Evolutionary conservation across 2,329 filamentous ascomycete species (phyloP), one percentile per base, ranked within the genome.

Genomic region (Dryadomyces quercivorus): DNA sequence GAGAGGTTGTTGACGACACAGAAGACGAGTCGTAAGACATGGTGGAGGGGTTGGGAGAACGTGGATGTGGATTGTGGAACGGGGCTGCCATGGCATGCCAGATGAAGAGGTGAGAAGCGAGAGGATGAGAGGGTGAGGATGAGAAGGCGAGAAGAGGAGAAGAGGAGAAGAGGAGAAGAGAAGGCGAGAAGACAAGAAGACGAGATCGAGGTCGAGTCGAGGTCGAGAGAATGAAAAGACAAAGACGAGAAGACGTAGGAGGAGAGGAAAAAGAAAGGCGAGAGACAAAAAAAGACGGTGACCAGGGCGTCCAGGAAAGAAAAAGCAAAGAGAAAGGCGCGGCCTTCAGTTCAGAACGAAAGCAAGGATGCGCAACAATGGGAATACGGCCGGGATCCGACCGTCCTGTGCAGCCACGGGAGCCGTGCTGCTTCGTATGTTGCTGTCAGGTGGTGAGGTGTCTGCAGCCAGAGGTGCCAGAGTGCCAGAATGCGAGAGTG

Each of bases 1-100:
- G 80, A 20, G 81, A 84, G 31, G 79, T 76, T 55, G 78, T 75
- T 56, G 80, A 82, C 26, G 80, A 81, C 61, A 81, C 77, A 50
- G 80, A 81, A 12, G 80, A 82, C 57, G 80, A 82, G 68, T 81
- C 78, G 74, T 81, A 83, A 60, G 79, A 82, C 66, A 75, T 74
- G 59, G 75, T 77, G 59, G 79, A 81, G 57, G 72, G 73, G 66
- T 81, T 81, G 57, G 81, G 80, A 56, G 80, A 83, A 68, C 78
- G 79, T 63, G 77, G 69, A 66, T 78, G 82, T 51, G 73, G 69
- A 65, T 74, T 78, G 69, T 82, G 78, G 62, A 76, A 71, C 65
- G 70, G 68, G 56, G 77, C 73, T 62, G 77, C 72, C 78, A 82
- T 82, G 63, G 40, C 18, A 40, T 31, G 26, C 26, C 8, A 5